Base-by-base conservation (phyloP, 2,329 filamentous ascomycete species). In the Periconia sp. region DNA sequence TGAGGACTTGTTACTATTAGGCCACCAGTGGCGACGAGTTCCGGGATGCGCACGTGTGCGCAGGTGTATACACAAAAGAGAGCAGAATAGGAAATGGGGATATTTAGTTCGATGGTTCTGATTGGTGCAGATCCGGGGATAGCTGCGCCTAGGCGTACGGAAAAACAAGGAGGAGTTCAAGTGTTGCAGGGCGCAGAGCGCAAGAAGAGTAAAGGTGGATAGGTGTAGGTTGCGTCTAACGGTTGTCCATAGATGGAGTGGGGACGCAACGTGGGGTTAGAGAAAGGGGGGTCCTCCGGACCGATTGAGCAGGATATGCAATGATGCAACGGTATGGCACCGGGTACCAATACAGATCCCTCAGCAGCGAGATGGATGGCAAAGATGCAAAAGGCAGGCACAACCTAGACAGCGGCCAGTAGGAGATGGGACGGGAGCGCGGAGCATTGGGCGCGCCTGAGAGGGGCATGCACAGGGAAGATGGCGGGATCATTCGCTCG, bases 171-270 rank as follows among this genome's bases (percentile, higher is more conserved):
- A 57, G 52, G 49, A 57, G 52, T 37, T 50, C 43, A 70, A 70
- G 60, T 70, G 65, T 70, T 70, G 67, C 67, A 66, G 59, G 59
- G 68, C 66, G 63, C 63, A 53, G 38, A 55, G 63, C 66, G 64
- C 63, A 63, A 69, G 68, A 69, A 70, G 57, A 58, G 56, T 62
- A 69, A 62, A 54, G 46, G 9, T 36, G 45, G 42, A 57, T 50
- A 42, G 48, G 47, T 45, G 46, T 47, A 35, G 40, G 43, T 52
- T 40, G 48, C 39, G 50, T 52, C 54, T 63, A 68, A 50, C 43
- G 36, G 46, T 46, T 37, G 50, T 63, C 57, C 66, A 68, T 69
- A 40, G 48, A 48, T 28, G 48, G 52, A 48, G 51, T 51, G 43
- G 28, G 34, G 36, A 48, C 43, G 47, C 37, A 39, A 52, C 45